Evolutionary conservation across 2,329 filamentous ascomycete genomes (phyloP).

Genomic region (Eutypa lata): DNA sequence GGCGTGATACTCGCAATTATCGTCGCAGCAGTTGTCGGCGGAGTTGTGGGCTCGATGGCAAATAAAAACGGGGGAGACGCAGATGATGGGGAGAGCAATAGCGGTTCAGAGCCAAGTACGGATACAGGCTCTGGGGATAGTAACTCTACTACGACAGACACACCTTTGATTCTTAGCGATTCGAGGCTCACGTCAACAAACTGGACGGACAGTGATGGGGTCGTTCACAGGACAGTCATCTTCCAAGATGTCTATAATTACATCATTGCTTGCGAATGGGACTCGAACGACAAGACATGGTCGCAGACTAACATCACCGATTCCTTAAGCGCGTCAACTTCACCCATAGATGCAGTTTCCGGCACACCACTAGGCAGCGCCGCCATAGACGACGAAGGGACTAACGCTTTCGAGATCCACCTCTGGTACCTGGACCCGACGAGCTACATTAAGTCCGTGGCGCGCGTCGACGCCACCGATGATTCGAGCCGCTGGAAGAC

Average conservation of each 20-base stretch:
- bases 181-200: constrained; percentile 19
- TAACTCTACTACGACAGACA: constrained; percentile 1
- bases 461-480: constrained; percentile 11
- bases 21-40: constrained; percentile 9
- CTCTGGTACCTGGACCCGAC: constrained; percentile 18
- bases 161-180: constrained; percentile 11
- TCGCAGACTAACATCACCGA: constrained; percentile 22
- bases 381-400: constrained; percentile 11
- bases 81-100: not conserved
- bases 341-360: constrained; percentile 13
- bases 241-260: constrained; percentile 20
- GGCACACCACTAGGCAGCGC: constrained; percentile 22
- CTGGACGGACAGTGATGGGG: constrained; percentile 14
- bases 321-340: constrained; percentile 14
- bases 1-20: constrained; percentile 4
- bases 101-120: not conserved
- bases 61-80: constrained; percentile 3
- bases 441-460: constrained; percentile 17
- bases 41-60: constrained; percentile 12
- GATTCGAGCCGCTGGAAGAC: constrained; percentile 17
- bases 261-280: constrained; percentile 17
- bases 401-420: constrained; percentile 10
- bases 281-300: constrained; percentile 19
- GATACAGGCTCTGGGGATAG: constrained; percentile 3
- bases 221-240: constrained; percentile 15